Base-by-base conservation (phyloP, 2,329 filamentous ascomycete species). In the Truncatella angustata region DNA sequence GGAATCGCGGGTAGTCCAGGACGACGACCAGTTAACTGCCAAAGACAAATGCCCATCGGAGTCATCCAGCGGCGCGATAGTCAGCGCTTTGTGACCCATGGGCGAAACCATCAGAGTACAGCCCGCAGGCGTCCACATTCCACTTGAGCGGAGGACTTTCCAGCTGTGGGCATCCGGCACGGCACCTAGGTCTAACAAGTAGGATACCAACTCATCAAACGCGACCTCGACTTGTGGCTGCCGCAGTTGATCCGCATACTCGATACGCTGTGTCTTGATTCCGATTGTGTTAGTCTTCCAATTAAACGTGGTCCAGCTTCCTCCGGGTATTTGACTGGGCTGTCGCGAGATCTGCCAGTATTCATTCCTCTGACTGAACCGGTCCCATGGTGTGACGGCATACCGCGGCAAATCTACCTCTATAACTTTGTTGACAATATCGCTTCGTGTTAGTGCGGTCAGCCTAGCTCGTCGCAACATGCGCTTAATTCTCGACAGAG, bases 371-470 rank as follows among this genome's bases (percentile, higher is more conserved):
- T 80, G 67, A 55, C 70, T 67, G 54, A 78, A 77, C 21, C 83
- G 74, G 56, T 85, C 79, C 59, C 80, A 72, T 0, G 83, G 84
- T 50, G 79, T 81, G 44, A 86, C 82, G 4, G 81, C 84, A 59
- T 84, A 85, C 1, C 84, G 77, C 4, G 84, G 84, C 34, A 87
- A 71, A 60, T 87, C 83, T 32, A 87, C 80, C 62, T 87, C 84
- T 34, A 87, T 84, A 49, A 86, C 76, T 35, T 82, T 80, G 53
- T 85, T 86, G 56, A 87, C 80, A 2, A 87, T 76, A 53, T 85
- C 82, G 62, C 80, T 81, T 40, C 84, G 77, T 11, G 82, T 86
- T 40, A 86, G 73, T 0, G 81, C 83, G 2, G 77, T 78, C 6
- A 85, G 69, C n/a, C 74, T 75, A 64, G 80, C 80, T 50, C 75